Percentiles rank a stretch among this genome's conserved stretches.
phyloP scores from a whole-genome alignment of 257 asterid species.

The Nicotiana tabacum region DNA sequence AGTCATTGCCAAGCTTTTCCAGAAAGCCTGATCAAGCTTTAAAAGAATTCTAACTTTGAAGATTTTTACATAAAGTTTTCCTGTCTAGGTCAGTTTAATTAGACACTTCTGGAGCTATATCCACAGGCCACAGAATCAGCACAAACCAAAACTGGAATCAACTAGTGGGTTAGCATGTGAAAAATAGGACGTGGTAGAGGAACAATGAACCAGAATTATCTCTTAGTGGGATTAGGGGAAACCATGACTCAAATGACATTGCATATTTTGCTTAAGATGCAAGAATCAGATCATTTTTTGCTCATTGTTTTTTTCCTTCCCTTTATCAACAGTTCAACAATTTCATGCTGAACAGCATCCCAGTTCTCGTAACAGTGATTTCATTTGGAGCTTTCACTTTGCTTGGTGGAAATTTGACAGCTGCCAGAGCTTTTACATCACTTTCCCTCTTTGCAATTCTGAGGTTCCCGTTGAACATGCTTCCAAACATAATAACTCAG shows the following conservation, averaged over 20 bases:
- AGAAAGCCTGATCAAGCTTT: not conserved
- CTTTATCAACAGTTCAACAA: conserved; percentile 62
- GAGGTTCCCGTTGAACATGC: conserved; percentile 70
- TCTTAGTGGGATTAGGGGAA: not conserved
- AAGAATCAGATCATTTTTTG: not conserved
- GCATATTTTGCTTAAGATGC: not conserved
- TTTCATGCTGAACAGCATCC: conserved; percentile 74
- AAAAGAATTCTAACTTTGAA: not conserved
- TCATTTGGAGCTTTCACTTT: conserved; percentile 78
- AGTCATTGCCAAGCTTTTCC: not conserved
- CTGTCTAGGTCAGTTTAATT: not conserved
- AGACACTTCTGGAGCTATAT: not conserved
- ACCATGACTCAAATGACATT: not conserved
- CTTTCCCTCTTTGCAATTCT: conserved; percentile 77
- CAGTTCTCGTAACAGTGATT: conserved; percentile 77
- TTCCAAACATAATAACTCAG: conserved; percentile 87
- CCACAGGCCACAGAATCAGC: not conserved
- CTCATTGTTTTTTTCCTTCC: not conserved
- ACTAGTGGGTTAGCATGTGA: not conserved
- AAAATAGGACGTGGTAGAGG: not conserved
- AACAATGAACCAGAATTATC: not conserved
- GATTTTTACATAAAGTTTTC: not conserved
- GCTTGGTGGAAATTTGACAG: conserved; percentile 82
- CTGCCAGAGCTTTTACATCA: conserved; percentile 85
- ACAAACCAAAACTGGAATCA: not conserved